A percentile compares a stretch with the other conserved stretches of the same genome.
Conservation (phyloP, 345 rosid genomes). For the Odontarrhena argentea region DNA sequence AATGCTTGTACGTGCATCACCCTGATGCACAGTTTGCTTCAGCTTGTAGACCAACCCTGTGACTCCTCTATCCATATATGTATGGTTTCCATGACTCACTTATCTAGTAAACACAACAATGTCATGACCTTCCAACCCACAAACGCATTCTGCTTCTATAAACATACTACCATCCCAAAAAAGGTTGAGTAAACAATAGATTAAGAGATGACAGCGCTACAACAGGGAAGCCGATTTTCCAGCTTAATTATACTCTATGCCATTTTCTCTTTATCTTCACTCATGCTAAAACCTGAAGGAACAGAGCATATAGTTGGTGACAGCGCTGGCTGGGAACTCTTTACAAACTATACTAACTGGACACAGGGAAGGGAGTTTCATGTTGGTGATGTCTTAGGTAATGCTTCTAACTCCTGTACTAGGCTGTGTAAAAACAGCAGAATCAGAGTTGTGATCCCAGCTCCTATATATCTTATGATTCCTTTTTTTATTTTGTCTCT, state of each 20-base stretch:
- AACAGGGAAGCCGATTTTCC: conserved; percentile 9
- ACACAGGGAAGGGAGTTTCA: conserved; percentile 47
- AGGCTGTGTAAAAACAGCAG: not conserved
- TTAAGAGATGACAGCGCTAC: conserved; percentile 23
- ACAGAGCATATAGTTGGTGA: conserved; percentile 40
- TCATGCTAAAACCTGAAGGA: conserved; percentile 36
- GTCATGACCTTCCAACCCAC: conserved; percentile 42
- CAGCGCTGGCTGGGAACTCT: conserved; percentile 43
- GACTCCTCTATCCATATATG: conserved; percentile 29
- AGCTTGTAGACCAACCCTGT: conserved; percentile 18
- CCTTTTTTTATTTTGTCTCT: not conserved
- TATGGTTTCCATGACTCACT: conserved; percentile 41
- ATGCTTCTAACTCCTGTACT: not conserved
- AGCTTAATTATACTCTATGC: conserved; percentile 18
- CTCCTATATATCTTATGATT: conserved; percentile 6
- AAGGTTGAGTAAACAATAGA: not conserved
- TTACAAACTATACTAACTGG: conserved; percentile 45
- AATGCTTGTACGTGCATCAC: conserved; percentile 35
- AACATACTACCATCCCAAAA: not conserved
- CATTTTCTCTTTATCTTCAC: conserved; percentile 14
- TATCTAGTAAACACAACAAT: conserved; percentile 32
- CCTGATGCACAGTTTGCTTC: conserved; percentile 36
- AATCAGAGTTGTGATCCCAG: not conserved
- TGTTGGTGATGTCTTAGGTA: conserved; percentile 46
- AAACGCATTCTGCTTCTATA: conserved; percentile 27